These are phyloP conservation scores for Boletus rubescentipes DNA, from an alignment of 768 basidiomycete species.

Conservation along the genomic window DNA sequence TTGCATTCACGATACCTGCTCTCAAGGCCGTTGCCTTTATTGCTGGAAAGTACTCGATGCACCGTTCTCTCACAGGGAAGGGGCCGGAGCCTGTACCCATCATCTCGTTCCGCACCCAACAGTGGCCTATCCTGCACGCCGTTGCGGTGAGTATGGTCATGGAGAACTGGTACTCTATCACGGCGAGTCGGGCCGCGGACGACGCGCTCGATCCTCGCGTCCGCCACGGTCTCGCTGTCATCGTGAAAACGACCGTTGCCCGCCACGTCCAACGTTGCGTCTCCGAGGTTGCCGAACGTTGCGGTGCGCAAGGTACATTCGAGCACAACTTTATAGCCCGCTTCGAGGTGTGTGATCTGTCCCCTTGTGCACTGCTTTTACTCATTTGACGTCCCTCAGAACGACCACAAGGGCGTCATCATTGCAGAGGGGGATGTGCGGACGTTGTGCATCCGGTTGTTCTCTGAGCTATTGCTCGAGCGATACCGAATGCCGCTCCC, in stretches of 20 bases:
- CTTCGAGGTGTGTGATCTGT: conserved; percentile 43
- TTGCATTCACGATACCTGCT: conserved; percentile 49
- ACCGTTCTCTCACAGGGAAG: conserved; percentile 50
- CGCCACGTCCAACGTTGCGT: conserved; percentile 53
- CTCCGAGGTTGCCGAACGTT: conserved; percentile 58
- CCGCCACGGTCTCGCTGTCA: background rate
- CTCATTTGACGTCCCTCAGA: conserved; percentile 26
- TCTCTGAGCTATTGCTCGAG: conserved; percentile 57
- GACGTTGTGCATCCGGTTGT: conserved; percentile 53
- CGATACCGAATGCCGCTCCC: conserved; percentile 53
- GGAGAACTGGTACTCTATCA: conserved; percentile 45
- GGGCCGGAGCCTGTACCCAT: conserved; percentile 46
- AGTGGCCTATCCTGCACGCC: conserved; percentile 56
- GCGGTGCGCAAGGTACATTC: conserved; percentile 66
- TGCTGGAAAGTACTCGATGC: conserved; percentile 56
- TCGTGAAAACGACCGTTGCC: background rate
- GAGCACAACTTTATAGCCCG: conserved; percentile 61
- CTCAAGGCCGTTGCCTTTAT: conserved; percentile 56
- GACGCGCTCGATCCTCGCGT: background rate
- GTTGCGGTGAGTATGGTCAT: conserved; percentile 53
- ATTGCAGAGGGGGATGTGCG: conserved; percentile 58
- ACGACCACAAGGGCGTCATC: conserved; percentile 50
- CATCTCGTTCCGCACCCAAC: conserved; percentile 63
- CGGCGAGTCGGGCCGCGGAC: conserved; percentile 26
- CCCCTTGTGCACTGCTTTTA: background rate